phyloP scores from a whole-genome alignment of 1,284 basidiomycete species.

The Pisolithus thermaeus region DNA sequence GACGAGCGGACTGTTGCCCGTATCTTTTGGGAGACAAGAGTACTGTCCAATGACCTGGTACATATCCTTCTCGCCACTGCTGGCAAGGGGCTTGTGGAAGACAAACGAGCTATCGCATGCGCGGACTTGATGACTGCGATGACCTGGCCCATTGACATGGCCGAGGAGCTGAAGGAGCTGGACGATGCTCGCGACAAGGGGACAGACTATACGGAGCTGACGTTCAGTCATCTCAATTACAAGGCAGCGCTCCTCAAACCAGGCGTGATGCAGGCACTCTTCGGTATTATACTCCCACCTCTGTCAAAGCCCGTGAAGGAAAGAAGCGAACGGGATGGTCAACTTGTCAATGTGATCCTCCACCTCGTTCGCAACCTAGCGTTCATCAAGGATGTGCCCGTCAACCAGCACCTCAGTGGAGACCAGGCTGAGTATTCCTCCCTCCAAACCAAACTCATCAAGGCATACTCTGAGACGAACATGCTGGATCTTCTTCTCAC shows the following conservation, averaged over 20 bases:
- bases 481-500: slow-evolving; percentile 77
- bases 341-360: slow-evolving; percentile 84
- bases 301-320: slow-evolving; percentile 58
- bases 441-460: slow-evolving; percentile 74
- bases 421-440: slow-evolving; percentile 73
- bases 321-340: slow-evolving; percentile 72
- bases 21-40: slow-evolving; percentile 79
- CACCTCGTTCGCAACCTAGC: slow-evolving; percentile 87
- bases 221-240: slow-evolving; percentile 79
- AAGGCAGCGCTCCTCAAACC: slow-evolving; percentile 71
- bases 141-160: slow-evolving; percentile 96
- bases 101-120: slow-evolving; percentile 80
- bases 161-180: slow-evolving; percentile 86
- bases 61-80: slow-evolving; percentile 79
- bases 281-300: slow-evolving; percentile 65
- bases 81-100: slow-evolving; percentile 70
- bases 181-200: slow-evolving; percentile 71
- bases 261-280: slow-evolving; percentile 62
- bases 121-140: slow-evolving; percentile 89
- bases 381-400: slow-evolving; percentile 79
- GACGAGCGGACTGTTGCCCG: slow-evolving; percentile 92
- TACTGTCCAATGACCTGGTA: slow-evolving; percentile 81
- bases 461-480: slow-evolving; percentile 65
- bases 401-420: slow-evolving; percentile 61
- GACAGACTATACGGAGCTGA: slow-evolving; percentile 82